Conservation (phyloP, 192 early-diverging fungal species). For the Coemansia sp. region DNA sequence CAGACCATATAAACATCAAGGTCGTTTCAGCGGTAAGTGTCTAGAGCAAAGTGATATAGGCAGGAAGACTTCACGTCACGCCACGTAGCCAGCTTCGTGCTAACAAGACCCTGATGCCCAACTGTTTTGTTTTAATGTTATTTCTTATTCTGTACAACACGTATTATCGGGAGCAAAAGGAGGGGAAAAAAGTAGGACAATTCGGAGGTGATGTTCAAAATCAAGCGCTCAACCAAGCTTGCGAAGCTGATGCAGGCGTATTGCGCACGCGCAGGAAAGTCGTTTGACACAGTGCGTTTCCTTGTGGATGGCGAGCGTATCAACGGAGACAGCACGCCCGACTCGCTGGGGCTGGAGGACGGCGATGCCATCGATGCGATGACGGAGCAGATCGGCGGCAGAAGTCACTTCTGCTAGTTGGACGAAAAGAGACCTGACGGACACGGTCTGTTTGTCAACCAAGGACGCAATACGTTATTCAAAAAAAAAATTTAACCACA, state of each 20-base stretch:
- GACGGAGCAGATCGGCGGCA: slow-evolving; percentile 90
- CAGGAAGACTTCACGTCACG: too few species aligned
- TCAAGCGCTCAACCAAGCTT: slow-evolving; percentile 89
- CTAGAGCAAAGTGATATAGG: not conserved
- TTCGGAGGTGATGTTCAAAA: slow-evolving; percentile 91
- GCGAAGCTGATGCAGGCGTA: slow-evolving; percentile 96
- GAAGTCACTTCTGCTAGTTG: not conserved
- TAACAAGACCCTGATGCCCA: too few species aligned
- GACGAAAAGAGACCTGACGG: too few species aligned
- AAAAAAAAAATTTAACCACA: too few species aligned
- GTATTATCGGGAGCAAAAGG: not conserved
- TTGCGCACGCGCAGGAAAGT: slow-evolving; percentile 82
- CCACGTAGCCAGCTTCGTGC: too few species aligned
- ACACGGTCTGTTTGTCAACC: too few species aligned
- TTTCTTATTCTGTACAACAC: not conserved
- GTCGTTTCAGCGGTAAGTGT: slow-evolving; percentile 82
- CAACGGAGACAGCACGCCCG: slow-evolving; percentile 76
- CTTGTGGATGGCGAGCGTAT: slow-evolving; percentile 89
- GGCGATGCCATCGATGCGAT: slow-evolving; percentile 94
- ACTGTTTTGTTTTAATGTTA: not conserved
- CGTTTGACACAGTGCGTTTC: slow-evolving; percentile 80
- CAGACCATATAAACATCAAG: slow-evolving; percentile 90
- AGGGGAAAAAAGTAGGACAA: slow-evolving; percentile 57
- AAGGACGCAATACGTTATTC: too few species aligned
- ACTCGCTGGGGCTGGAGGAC: slow-evolving; percentile 90